Percentiles rank a stretch among this genome's conserved stretches.
Evolutionary conservation across 495 filamentous ascomycete species (phyloP).

Genomic region (Penicillium arizonense): DNA sequence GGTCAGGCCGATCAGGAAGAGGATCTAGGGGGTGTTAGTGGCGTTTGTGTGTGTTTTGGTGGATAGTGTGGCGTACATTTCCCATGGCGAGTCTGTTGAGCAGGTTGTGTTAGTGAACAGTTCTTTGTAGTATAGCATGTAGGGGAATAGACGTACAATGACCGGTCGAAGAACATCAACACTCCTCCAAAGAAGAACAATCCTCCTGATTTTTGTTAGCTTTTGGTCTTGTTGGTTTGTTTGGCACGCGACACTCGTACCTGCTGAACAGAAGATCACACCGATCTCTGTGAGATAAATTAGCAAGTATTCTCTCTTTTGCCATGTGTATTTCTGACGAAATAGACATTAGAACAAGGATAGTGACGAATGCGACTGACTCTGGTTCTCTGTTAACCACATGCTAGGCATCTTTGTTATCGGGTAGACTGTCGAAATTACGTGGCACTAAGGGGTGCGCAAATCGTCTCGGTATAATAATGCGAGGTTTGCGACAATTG

Average conservation of each 20-base stretch:
- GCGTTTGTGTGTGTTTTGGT: conserved; percentile 4
- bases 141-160: conserved; percentile 59
- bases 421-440: background rate
- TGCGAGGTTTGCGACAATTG: background rate
- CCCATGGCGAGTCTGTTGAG: conserved; percentile 75
- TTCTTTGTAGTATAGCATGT: background rate
- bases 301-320: background rate
- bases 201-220: conserved; percentile 57
- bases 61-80: conserved; percentile 54
- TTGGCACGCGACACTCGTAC: conserved; percentile 54
- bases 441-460: background rate
- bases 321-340: background rate
- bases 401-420: conserved; percentile 61
- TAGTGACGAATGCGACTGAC: conserved; percentile 50
- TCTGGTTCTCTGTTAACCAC: conserved; percentile 96
- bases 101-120: conserved; percentile 4
- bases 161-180: conserved; percentile 94
- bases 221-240: background rate
- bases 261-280: conserved; percentile 91
- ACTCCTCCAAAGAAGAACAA: conserved; percentile 94
- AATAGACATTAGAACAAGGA: background rate
- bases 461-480: background rate
- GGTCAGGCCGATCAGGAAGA: conserved; percentile 93
- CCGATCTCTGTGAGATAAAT: conserved; percentile 68
- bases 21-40: conserved; percentile 58